Percentiles rank a stretch among this genome's conserved stretches.
These are phyloP conservation scores for Wickerhamiella australiensis DNA, from an alignment of 805 yeast genomes.

Conservation along the genomic window DNA sequence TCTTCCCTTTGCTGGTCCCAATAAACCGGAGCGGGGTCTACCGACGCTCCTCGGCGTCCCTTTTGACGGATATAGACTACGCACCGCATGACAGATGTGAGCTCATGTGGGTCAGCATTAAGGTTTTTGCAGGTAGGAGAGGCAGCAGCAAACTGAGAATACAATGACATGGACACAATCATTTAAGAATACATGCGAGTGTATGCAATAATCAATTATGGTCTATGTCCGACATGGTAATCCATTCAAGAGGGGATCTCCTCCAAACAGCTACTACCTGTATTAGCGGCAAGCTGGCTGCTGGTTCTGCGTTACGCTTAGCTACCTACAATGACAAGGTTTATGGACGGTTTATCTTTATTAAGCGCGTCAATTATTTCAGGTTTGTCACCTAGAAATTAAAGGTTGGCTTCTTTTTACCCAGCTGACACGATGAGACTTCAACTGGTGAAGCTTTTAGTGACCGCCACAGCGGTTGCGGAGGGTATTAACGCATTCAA, in stretches of 20 bases:
- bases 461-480: neutral
- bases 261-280: too few species aligned
- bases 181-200: too few species aligned
- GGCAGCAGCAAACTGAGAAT: too few species aligned
- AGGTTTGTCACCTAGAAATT: neutral
- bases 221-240: too few species aligned
- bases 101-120: too few species aligned
- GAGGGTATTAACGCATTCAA: slow-evolving; percentile 23
- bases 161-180: too few species aligned
- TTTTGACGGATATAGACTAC: slow-evolving; percentile 36
- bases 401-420: neutral
- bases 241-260: too few species aligned
- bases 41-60: slow-evolving; percentile 32
- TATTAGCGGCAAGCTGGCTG: too few species aligned
- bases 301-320: too few species aligned
- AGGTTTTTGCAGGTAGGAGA: too few species aligned
- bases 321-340: too few species aligned
- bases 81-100: slow-evolving; percentile 12
- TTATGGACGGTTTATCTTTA: neutral
- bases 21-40: slow-evolving; percentile 29
- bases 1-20: slow-evolving; percentile 29
- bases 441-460: slow-evolving; percentile 1
- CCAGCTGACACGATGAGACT: slow-evolving; percentile 7
- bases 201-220: too few species aligned
- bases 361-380: neutral